Evolutionary conservation across 1,284 basidiomycete genomes (phyloP).

Genomic region (Leccinum subrobustum): DNA sequence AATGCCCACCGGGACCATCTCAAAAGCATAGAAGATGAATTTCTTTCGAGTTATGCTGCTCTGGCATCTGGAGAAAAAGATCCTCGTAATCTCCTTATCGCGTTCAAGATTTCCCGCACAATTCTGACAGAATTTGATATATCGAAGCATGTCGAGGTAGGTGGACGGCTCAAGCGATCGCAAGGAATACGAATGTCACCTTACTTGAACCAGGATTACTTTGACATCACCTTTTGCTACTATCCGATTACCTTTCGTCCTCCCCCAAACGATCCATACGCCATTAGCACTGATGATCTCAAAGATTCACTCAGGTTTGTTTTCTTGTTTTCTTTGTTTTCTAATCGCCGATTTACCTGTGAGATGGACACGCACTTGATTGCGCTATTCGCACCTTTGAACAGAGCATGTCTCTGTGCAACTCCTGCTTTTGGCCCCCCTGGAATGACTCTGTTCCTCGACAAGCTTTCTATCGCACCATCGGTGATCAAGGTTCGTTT

Average conservation of each 20-base stretch:
- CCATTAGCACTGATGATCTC: conserved; percentile 88
- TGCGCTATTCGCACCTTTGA: not conserved
- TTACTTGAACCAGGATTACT: conserved; percentile 65
- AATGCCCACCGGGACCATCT: conserved; percentile 71
- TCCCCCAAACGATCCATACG: conserved; percentile 92
- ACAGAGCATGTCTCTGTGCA: conserved; percentile 66
- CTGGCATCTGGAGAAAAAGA: conserved; percentile 97
- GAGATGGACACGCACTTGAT: conserved; percentile 1
- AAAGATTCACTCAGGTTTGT: conserved; percentile 68
- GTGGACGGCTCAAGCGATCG: conserved; percentile 18
- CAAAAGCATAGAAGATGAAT: conserved; percentile 68
- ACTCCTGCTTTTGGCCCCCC: conserved; percentile 82
- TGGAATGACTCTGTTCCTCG: conserved; percentile 87
- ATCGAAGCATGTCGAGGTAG: conserved; percentile 70
- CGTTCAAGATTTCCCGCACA: conserved; percentile 86
- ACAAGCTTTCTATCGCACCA: conserved; percentile 87
- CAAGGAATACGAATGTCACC: not conserved
- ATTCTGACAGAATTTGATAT: conserved; percentile 89
- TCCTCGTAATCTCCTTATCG: conserved; percentile 89
- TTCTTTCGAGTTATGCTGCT: conserved; percentile 75
- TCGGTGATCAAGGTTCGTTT: conserved; percentile 76
- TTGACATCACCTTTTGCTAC: conserved; percentile 97
- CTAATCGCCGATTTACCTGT: conserved; percentile 24
- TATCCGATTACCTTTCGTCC: conserved; percentile 98
- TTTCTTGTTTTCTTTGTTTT: not conserved